Percentiles rank a stretch among this genome's conserved stretches.
Evolutionary conservation across 805 yeast species (phyloP).

Genomic region (Cyberlindnera japonica): DNA sequence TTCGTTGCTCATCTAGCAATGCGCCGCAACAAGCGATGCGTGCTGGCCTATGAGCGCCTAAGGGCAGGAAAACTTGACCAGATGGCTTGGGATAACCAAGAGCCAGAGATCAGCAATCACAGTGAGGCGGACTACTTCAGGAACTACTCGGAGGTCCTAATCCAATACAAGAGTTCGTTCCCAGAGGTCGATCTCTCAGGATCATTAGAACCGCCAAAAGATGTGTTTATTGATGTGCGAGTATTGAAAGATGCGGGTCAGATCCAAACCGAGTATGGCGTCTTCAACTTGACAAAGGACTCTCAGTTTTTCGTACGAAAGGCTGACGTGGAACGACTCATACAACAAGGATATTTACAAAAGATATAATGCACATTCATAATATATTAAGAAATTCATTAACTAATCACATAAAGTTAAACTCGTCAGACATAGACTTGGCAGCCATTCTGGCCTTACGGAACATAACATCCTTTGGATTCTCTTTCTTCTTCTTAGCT

Average conservation of each 20-base stretch:
- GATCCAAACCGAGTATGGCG: conserved; percentile 96
- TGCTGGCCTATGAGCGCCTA: conserved; percentile 75
- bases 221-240: conserved; percentile 89
- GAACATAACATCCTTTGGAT: conserved; percentile 69
- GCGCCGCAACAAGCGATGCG: conserved; percentile 85
- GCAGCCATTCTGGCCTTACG: conserved; percentile 70
- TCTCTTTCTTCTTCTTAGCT: conserved; percentile 48
- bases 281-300: conserved; percentile 86
- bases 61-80: conserved; percentile 67
- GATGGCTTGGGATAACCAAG: conserved; percentile 68
- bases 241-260: conserved; percentile 95
- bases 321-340: conserved; percentile 88
- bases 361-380: conserved; percentile 40
- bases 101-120: conserved; percentile 58
- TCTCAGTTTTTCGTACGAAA: conserved; percentile 93
- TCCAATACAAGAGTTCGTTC: conserved; percentile 73
- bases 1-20: conserved; percentile 34
- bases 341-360: conserved; percentile 91
- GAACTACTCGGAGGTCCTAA: conserved; percentile 64
- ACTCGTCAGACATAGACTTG: conserved; percentile 64
- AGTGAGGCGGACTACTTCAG: conserved; percentile 76
- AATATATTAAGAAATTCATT: neutral
- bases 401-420: conserved; percentile 45
- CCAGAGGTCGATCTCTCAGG: conserved; percentile 87
- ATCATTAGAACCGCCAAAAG: conserved; percentile 84